These are phyloP conservation scores for Penicillium sp. DNA, from an alignment of 2,329 filamentous ascomycete genomes.

Conservation along the genomic window DNA sequence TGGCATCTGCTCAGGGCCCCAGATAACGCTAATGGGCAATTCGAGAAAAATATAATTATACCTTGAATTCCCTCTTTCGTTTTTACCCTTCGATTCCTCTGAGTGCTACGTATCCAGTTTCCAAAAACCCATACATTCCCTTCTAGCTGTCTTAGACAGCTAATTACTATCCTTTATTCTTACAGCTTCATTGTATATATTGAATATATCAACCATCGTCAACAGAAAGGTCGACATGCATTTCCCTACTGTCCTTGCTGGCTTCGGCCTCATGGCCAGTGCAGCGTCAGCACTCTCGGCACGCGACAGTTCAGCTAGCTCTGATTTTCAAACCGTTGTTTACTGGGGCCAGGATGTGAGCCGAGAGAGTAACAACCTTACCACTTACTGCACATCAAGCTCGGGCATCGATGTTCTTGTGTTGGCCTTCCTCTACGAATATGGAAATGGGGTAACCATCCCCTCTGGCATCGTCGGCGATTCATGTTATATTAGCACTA, in stretches of 20 bases:
- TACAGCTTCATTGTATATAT: too few species aligned
- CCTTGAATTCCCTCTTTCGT: too few species aligned
- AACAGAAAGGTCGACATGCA: neutral
- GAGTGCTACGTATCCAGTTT: too few species aligned
- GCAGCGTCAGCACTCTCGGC: neutral
- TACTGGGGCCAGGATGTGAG: constrained; percentile 13
- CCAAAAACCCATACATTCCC: too few species aligned
- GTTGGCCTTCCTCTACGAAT: constrained; percentile 42
- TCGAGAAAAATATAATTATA: neutral
- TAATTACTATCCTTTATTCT: too few species aligned
- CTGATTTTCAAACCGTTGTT: constrained; percentile 4
- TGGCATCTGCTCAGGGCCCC: neutral
- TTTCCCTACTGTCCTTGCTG: neutral
- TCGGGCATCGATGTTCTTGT: constrained; percentile 44
- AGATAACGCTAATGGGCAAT: neutral
- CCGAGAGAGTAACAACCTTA: constrained; percentile 6
- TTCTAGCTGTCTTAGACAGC: too few species aligned
- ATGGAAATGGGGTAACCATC: constrained; percentile 21
- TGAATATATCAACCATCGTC: neutral
- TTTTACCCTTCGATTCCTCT: too few species aligned
- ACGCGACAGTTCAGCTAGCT: neutral
- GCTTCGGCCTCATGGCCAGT: neutral
- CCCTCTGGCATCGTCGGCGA: constrained; percentile 10
- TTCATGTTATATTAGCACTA: constrained; percentile 11
- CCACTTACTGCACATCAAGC: constrained; percentile 34